These are phyloP conservation scores for Crithidia brevicula DNA, from an alignment of 208 protist species.

Conservation along the genomic window DNA sequence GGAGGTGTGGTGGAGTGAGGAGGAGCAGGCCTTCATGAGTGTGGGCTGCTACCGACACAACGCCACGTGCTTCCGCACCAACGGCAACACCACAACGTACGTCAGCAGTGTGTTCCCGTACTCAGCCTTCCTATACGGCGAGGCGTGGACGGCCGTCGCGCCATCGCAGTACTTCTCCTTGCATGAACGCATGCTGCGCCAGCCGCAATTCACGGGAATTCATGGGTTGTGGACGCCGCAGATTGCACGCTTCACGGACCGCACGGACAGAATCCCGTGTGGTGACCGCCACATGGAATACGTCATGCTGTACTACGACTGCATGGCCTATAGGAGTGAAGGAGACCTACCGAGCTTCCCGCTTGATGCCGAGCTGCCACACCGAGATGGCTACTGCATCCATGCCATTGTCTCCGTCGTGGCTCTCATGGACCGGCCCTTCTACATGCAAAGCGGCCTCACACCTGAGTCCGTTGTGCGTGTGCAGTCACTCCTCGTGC, in stretches of 20 bases:
- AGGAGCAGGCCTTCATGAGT: background rate
- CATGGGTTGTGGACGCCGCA: conserved; percentile 6
- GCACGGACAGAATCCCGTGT: background rate
- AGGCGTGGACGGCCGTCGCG: background rate
- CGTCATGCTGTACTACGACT: conserved; percentile 38
- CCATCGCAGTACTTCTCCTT: conserved; percentile 1
- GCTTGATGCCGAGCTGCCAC: background rate
- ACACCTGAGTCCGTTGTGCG: background rate
- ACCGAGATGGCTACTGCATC: background rate
- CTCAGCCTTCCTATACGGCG: background rate
- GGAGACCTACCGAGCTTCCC: background rate
- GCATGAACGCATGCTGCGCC: conserved; percentile 10
- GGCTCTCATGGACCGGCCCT: background rate
- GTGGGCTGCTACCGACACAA: conserved; percentile 14
- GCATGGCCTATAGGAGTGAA: background rate
- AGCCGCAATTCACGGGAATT: background rate
- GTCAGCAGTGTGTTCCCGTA: background rate
- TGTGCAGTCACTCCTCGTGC: background rate
- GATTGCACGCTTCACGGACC: conserved; percentile 6
- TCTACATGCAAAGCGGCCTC: background rate
- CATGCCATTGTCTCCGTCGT: conserved; percentile 18
- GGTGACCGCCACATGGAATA: background rate
- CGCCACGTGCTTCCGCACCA: conserved; percentile 7
- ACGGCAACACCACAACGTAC: conserved; percentile 5
- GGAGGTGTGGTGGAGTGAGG: conserved; percentile 28